A percentile compares a stretch with the other conserved stretches of the same genome.
Evolutionary conservation across 345 rosid genomes (phyloP).

Genomic region (Anacardium occidentale): DNA sequence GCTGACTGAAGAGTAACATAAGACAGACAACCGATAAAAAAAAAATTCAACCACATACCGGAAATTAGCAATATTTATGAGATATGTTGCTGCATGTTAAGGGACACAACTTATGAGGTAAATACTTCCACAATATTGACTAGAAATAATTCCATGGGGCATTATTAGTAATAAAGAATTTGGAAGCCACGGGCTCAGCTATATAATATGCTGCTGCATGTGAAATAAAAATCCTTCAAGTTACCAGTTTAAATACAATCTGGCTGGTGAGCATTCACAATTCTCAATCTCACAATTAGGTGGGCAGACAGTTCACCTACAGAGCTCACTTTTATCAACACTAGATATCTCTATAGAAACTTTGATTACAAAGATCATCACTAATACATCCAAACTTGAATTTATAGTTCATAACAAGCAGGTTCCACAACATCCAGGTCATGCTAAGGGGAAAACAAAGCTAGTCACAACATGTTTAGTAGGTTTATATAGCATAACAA

Average conservation of each 20-base stretch:
- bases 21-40: neutral
- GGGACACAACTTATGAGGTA: neutral
- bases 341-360: neutral
- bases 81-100: neutral
- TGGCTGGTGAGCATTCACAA: neutral
- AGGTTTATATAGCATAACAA: neutral
- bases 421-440: neutral
- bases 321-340: neutral
- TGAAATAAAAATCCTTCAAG: neutral
- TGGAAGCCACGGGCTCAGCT: neutral
- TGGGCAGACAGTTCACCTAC: neutral
- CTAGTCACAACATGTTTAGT: neutral
- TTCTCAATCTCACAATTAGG: neutral
- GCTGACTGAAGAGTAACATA: neutral
- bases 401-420: neutral
- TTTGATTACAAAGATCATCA: neutral
- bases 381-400: neutral
- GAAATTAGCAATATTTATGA: neutral
- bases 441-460: neutral
- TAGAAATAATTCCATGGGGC: neutral
- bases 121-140: neutral
- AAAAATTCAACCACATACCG: neutral
- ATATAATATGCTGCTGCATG: neutral
- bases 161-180: neutral
- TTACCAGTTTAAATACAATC: neutral